Evolutionary conservation across 129 eudicot species (phyloP).

Genomic region (Artemisia tridentata): DNA sequence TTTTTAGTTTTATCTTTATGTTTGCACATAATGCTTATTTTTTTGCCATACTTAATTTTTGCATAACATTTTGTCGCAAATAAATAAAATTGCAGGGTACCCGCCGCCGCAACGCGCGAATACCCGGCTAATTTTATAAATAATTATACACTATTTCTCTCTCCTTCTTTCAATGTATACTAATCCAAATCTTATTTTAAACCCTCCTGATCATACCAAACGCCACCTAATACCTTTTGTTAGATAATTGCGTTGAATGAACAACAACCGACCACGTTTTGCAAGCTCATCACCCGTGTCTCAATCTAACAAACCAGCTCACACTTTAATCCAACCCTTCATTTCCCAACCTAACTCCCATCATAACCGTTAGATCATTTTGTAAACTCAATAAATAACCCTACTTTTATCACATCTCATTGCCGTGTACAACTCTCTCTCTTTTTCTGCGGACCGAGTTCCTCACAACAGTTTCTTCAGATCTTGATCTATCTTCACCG

Average conservation of each 20-base stretch:
- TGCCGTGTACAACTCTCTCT: slow-evolving; percentile 13
- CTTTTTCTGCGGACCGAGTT: neutral
- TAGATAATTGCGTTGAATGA: neutral
- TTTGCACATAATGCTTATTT: too few relatives aligned
- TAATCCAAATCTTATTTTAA: too few relatives aligned
- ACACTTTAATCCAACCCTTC: slow-evolving; percentile 30
- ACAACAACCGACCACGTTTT: slow-evolving; percentile 29
- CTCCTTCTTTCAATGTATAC: too few relatives aligned
- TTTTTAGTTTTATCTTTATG: too few relatives aligned
- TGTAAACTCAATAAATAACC: slow-evolving; percentile 37
- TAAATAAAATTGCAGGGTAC: too few relatives aligned
- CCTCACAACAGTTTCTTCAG: neutral
- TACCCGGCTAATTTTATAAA: too few relatives aligned
- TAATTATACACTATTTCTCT: too few relatives aligned
- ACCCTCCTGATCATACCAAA: too few relatives aligned
- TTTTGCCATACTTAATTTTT: too few relatives aligned
- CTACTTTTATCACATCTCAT: neutral
- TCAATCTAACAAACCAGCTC: slow-evolving; percentile 20
- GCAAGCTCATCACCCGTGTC: slow-evolving; percentile 21
- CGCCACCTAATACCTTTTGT: too few relatives aligned
- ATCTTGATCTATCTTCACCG: neutral
- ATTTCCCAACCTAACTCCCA: neutral
- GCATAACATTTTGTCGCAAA: too few relatives aligned
- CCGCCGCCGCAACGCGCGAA: too few relatives aligned
- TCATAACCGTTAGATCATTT: slow-evolving; percentile 52